Conservation (phyloP, 805 yeast species). For the Cyberlindnera nakhonratchasimensis region DNA sequence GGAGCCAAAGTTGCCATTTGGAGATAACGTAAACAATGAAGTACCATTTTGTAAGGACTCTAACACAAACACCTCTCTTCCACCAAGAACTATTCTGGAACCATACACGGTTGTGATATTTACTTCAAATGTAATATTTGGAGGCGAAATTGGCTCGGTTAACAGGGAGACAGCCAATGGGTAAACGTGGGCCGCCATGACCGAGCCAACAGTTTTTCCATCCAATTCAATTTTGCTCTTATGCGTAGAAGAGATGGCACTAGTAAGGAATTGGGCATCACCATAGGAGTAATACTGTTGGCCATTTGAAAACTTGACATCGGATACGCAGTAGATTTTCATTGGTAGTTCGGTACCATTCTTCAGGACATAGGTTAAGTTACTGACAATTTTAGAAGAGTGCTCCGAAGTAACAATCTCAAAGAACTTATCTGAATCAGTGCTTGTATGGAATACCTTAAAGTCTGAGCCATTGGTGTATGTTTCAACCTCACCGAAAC, state of each 20-base stretch:
- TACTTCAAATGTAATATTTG: slow-evolving; percentile 18
- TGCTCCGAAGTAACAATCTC: slow-evolving; percentile 23
- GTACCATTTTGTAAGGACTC: slow-evolving; percentile 42
- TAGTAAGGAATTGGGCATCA: slow-evolving; percentile 32
- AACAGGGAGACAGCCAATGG: slow-evolving; percentile 18
- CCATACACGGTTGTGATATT: slow-evolving; percentile 24
- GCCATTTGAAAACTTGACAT: slow-evolving; percentile 35
- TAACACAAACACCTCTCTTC: slow-evolving; percentile 18
- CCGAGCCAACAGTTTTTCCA: slow-evolving; percentile 10
- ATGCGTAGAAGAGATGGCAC: slow-evolving; percentile 18
- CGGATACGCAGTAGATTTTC: slow-evolving; percentile 21
- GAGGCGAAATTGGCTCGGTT: slow-evolving; percentile 14
- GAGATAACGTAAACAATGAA: slow-evolving; percentile 40
- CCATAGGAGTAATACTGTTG: slow-evolving; percentile 40
- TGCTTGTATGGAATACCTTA: slow-evolving; percentile 6
- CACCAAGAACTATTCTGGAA: slow-evolving; percentile 18
- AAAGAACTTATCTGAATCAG: slow-evolving; percentile 19
- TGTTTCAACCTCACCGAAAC: slow-evolving; percentile 37
- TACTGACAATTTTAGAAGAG: slow-evolving; percentile 15
- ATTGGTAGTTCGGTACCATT: slow-evolving; percentile 25
- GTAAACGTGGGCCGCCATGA: slow-evolving; percentile 16
- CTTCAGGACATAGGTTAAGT: slow-evolving; percentile 17
- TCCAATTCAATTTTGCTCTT: slow-evolving; percentile 16
- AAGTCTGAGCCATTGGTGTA: slow-evolving; percentile 27
- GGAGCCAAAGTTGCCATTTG: slow-evolving; percentile 45